phyloP scores from a whole-genome alignment of 805 yeast genomes.

The Candida peoriensis region DNA sequence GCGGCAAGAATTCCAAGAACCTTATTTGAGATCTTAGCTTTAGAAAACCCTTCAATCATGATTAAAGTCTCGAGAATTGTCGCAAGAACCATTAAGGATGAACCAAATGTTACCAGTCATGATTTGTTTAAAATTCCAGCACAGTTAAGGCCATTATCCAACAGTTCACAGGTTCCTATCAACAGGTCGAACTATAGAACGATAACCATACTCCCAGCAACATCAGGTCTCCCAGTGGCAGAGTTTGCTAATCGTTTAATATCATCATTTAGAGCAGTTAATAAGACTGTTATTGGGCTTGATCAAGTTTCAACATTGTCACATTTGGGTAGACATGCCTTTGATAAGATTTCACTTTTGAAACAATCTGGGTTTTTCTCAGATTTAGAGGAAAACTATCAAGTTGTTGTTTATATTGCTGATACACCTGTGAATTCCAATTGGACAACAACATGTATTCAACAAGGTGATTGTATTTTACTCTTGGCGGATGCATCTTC shows the following conservation, averaged over 20 bases:
- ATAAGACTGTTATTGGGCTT: conserved; percentile 69
- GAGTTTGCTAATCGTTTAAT: conserved; percentile 77
- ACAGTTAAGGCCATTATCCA: too few relatives aligned
- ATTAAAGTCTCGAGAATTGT: conserved; percentile 84
- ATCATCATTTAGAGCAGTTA: conserved; percentile 66
- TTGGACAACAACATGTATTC: conserved; percentile 90
- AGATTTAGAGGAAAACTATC: conserved; percentile 82
- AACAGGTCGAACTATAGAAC: conserved; percentile 62
- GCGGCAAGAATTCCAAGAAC: conserved; percentile 89
- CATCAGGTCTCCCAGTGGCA: conserved; percentile 75
- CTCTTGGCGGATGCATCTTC: conserved; percentile 83
- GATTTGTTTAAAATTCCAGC: conserved; percentile 27
- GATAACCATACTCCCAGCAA: conserved; percentile 76
- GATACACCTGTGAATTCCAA: conserved; percentile 78
- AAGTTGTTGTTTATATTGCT: conserved; percentile 84
- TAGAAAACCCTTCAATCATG: conserved; percentile 85
- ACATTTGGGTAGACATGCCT: conserved; percentile 87
- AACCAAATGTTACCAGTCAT: conserved; percentile 5
- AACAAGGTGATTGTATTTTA: conserved; percentile 93
- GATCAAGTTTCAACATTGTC: conserved; percentile 76
- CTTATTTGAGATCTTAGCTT: conserved; percentile 76
- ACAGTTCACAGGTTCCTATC: conserved; percentile 16
- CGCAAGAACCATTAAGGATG: conserved; percentile 48
- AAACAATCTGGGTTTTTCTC: conserved; percentile 88
- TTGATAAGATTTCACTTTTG: conserved; percentile 79